Base-by-base conservation (phyloP, 768 basidiomycete species). In the Tulasnella sp. region DNA sequence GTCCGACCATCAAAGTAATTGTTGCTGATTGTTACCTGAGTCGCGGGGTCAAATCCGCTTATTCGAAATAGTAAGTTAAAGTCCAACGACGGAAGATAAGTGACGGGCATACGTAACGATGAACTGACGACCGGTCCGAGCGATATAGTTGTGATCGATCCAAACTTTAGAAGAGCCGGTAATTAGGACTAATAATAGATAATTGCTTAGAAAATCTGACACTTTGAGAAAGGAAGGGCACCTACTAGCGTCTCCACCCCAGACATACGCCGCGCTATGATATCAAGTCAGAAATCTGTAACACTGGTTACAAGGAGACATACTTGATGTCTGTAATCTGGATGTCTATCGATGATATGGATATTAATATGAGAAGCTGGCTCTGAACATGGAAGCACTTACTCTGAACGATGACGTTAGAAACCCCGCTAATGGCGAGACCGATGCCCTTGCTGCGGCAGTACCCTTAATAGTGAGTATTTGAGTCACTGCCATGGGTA, bases 71-170 rank as follows among this genome's bases (percentile, higher is more conserved):
- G 20, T 18, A 6, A 20, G n/a, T 18, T 20, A 58, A 20, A 16
- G 54, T 42, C 42, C 42, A 20, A 58, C 6, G 20, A 58, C 3
- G 3, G n/a, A 18, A 16, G n/a, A 58, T 6, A 20, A 7, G n/a
- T 3, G 18, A n/a, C 3, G 18, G 54, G 18, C 60, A 28, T 64
- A 64, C 60, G 60, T 22, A 64, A 64, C 60, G 60, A 64, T 64
- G 31, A 64, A 64, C 60, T 64, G 60, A 24, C 60, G 60, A 14
- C 60, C 60, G 18, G 24, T 24, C 18, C 60, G 60, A 34, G 60
- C 60, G n/a, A 64, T 64, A 14, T 64, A 64, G 60, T 64, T 64
- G n/a, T 64, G 60, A 24, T 64, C 60, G 31, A 64, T 64, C 60
- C 60, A 64, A 11, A 64, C 60, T 24, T 64, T 64, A 24, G 60